A percentile compares a stretch with the other conserved stretches of the same genome.
Conservation (phyloP, 345 rosid genomes). For the Eucalyptus fibrosa region DNA sequence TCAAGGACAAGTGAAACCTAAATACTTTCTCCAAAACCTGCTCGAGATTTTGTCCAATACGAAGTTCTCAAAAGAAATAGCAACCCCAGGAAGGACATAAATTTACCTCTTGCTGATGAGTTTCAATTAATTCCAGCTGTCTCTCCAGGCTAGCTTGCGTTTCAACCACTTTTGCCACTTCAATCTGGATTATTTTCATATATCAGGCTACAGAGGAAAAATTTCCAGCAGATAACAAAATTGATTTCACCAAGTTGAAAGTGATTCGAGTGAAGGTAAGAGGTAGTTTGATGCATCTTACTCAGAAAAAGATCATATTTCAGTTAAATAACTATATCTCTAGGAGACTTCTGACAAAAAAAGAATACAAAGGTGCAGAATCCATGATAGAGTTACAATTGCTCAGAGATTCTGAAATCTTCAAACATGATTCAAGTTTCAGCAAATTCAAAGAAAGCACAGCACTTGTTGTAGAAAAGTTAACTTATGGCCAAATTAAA, state of each 20-base stretch:
- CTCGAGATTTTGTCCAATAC: not conserved
- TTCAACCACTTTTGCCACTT: conserved; percentile 97
- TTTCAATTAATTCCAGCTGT: conserved; percentile 86
- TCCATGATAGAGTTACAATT: not conserved
- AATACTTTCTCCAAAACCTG: not conserved
- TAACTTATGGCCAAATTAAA: not conserved
- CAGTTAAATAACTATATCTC: not conserved
- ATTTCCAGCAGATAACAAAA: not conserved
- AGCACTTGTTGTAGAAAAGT: not conserved
- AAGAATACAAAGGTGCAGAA: not conserved
- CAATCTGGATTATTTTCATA: conserved; percentile 33
- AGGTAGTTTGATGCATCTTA: not conserved
- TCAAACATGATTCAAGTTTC: not conserved
- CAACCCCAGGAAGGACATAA: not conserved
- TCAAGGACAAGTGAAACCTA: not conserved
- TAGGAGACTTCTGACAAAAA: not conserved
- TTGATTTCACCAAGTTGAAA: not conserved
- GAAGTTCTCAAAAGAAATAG: not conserved
- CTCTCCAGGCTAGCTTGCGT: conserved; percentile 75
- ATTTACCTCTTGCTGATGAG: conserved; percentile 93
- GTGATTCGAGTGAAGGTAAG: not conserved
- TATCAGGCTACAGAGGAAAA: not conserved
- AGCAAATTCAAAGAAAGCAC: not conserved
- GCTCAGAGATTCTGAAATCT: not conserved
- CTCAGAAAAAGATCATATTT: not conserved